Evolutionary conservation across 2,329 filamentous ascomycete genomes (phyloP), one percentile per base, ranked within the genome.

Genomic region (Fusarium mexicanum): DNA sequence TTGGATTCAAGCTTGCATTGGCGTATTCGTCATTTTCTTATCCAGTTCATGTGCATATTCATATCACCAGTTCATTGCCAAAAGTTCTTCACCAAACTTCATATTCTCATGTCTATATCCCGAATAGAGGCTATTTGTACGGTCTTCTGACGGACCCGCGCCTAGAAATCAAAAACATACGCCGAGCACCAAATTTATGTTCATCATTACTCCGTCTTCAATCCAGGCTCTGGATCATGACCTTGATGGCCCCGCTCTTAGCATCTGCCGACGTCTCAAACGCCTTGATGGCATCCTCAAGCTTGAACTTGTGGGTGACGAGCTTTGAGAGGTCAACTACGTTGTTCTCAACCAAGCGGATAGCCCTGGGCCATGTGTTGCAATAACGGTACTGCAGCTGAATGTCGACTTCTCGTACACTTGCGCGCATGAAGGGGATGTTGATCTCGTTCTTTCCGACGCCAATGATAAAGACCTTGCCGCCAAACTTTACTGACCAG

Each of bases 331-430:
- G 85, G 81, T 97, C 91, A 78, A 98, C 89, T 8, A 98, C 90
- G 5, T 94, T 94, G 80, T 92, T 94, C 86, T 94, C 90, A 43
- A 98, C 89, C 74, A 98, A 86, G 54, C 95, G 90, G 76, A 98
- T 98, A 48, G 96, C 96, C 72, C 94, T 90, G 40, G 96, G 96
- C 96, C 96, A 98, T 29, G 94, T 98, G 86, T 98, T 98, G 85
- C 89, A 90, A 87, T 98, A 98, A 71, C 96, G 91, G 86, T 98
- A 98, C 86, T 98, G 96, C 84, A 98, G 96, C 85, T 97, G 94
- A 69, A 98, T 87, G 84, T 98, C 96, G 77, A 98, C 93, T 85
- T 98, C 96, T 73, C 94, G 90, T 11, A 95, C 96, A 78, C 93
- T 96, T 66, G 96, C 89, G 59, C 94, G 87, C 96, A 98, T 98